phyloP scores from a whole-genome alignment of 2,329 filamentous ascomycete species.

The Apiospora sp. region DNA sequence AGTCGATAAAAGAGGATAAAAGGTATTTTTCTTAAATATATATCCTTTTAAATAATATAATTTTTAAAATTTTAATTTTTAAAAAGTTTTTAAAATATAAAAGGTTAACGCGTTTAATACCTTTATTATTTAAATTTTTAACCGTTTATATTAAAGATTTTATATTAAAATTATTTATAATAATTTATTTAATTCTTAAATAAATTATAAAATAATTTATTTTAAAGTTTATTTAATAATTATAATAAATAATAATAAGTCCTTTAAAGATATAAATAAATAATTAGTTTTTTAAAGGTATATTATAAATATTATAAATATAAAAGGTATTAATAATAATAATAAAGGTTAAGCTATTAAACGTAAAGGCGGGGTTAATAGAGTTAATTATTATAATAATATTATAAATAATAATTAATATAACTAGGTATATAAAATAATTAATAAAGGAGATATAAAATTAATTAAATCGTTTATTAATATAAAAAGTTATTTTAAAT shows the following conservation, averaged over 20 bases:
- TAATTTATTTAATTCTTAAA: no score
- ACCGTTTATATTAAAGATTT: background rate
- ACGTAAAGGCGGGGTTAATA: background rate
- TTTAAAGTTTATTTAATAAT: no score
- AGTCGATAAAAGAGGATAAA: no score
- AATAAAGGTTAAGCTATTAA: background rate
- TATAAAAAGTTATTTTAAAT: background rate
- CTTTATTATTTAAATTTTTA: no score
- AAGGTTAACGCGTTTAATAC: no score
- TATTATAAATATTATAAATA: constrained; percentile 15
- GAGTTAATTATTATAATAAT: background rate
- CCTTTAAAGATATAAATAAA: background rate
- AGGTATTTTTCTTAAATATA: no score
- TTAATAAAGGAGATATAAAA: background rate
- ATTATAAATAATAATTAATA: background rate
- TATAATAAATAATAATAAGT: background rate
- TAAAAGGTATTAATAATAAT: background rate
- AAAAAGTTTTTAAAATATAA: no score
- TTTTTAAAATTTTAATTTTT: no score
- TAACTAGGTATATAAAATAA: background rate
- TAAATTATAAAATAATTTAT: background rate
- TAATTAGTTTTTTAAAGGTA: no score
- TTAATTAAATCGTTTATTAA: background rate
- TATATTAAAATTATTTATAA: no score
- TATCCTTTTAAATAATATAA: no score